Conservation (phyloP, 257 asterid genomes). For the Lithospermum erythrorhizon region DNA sequence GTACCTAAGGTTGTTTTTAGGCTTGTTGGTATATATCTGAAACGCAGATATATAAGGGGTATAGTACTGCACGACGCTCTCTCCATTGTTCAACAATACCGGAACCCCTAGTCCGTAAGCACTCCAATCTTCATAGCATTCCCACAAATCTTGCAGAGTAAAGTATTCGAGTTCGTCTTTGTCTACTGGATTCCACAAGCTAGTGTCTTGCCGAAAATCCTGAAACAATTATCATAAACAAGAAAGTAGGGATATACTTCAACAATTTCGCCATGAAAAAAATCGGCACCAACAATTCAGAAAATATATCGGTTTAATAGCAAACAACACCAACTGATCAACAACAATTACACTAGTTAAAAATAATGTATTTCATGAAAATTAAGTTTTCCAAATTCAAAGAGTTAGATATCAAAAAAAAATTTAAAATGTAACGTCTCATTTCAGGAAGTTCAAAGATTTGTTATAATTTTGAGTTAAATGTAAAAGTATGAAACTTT, state of each 20-base stretch:
- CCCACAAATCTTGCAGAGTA: slow-evolving; percentile 21
- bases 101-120: slow-evolving; percentile 22
- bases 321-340: background rate
- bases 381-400: background rate
- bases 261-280: background rate
- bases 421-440: background rate
- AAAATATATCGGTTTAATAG: background rate
- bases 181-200: slow-evolving; percentile 9
- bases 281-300: background rate
- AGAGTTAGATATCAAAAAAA: no score
- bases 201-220: slow-evolving; percentile 8
- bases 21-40: slow-evolving; percentile 15
- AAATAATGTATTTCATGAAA: background rate
- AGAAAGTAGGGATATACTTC: background rate
- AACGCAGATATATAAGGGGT: slow-evolving; percentile 21
- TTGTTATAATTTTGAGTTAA: background rate
- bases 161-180: slow-evolving; percentile 12
- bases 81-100: slow-evolving; percentile 4
- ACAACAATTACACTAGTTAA: background rate
- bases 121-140: slow-evolving; percentile 26
- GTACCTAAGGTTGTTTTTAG: slow-evolving; percentile 2
- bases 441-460: background rate
- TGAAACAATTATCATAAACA: background rate
- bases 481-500: no score
- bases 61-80: slow-evolving; percentile 15